Evolutionary conservation across 2,329 filamentous ascomycete species (phyloP).

Genomic region (Cordyceps pruinosa): DNA sequence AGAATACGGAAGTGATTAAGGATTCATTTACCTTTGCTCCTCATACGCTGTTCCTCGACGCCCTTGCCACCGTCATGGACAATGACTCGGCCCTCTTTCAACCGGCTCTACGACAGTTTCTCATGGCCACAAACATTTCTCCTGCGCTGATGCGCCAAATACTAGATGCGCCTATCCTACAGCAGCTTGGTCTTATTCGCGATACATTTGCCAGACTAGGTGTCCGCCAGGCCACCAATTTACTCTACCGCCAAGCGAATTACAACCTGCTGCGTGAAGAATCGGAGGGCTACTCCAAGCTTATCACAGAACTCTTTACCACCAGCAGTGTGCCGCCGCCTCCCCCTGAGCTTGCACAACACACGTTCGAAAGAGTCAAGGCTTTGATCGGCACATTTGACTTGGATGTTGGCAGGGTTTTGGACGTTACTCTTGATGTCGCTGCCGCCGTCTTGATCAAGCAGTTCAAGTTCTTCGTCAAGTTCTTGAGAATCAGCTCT

Average conservation of each 20-base stretch:
- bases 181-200: constrained; percentile 71
- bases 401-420: constrained; percentile 85
- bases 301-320: constrained; percentile 91
- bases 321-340: constrained; percentile 69
- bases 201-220: constrained; percentile 78
- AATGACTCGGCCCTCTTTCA: constrained; percentile 49
- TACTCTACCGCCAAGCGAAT: constrained; percentile 91
- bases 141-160: constrained; percentile 67
- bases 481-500: constrained; percentile 81
- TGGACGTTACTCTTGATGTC: constrained; percentile 92
- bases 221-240: constrained; percentile 84
- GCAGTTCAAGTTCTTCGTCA: constrained; percentile 89
- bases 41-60: constrained; percentile 72
- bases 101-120: constrained; percentile 55
- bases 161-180: constrained; percentile 71
- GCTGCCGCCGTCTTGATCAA: constrained; percentile 91
- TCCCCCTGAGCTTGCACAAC: constrained; percentile 68
- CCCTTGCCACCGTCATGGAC: constrained; percentile 71
- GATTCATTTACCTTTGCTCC: constrained; percentile 51
- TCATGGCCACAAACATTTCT: constrained; percentile 66
- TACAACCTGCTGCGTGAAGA: constrained; percentile 95
- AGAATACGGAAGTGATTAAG: constrained; percentile 43
- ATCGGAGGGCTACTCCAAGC: constrained; percentile 92
- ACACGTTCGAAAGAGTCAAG: constrained; percentile 87
- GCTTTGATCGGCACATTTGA: constrained; percentile 95